Evolutionary conservation across 192 early-diverging fungal species (phyloP), one percentile per base, ranked within the genome.

Genomic region (Coemansia sp.): DNA sequence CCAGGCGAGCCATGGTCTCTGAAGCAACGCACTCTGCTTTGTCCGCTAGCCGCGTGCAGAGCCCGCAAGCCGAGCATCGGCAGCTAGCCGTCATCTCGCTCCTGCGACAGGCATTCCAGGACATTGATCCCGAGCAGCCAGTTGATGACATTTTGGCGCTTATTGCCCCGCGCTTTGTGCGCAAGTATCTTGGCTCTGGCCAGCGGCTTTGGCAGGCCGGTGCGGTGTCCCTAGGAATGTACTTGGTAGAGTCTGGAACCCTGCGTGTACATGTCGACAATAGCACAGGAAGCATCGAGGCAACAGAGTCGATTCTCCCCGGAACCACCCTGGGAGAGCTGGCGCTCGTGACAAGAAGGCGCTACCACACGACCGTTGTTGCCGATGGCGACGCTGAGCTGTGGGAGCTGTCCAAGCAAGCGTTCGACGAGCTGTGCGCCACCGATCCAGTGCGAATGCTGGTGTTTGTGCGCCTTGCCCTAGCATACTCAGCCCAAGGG

Each of bases 271-370:
- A 74, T 42, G 72, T 85, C 13, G 82, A 84, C 33, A 60, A 57
- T n/a, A 74, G 85, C 57, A 35, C 56, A 9, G 72, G 72, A 3
- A 60, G 39, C 9, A 46, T 55, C 4, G 74, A 80, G 55, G 62
- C 64, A 40, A 86, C 91, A 3, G 93, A 96, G 80, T 93, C 91
- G 18, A 89, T 96, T 36, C 74, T 99, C 34, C 92, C 95, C 0
- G 95, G 95, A n/a, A 93, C 92, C 9, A 88, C 94, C 62, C 87
- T 93, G 18, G 96, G 96, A 9, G 94, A 95, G 75, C 80, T 96
- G 31, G 87, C 92, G 18, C 74, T 98, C 48, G 92, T 94, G 50
- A 85, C 88, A 2, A 75, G 77, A 8, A 67, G 78, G 50, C 45
- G 71, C 31, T 83, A 89, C 24, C 77, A 81, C 20, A 83, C 84